phyloP scores from a whole-genome alignment of 2,329 filamentous ascomycete species.

The Trichophyton verrucosum region DNA sequence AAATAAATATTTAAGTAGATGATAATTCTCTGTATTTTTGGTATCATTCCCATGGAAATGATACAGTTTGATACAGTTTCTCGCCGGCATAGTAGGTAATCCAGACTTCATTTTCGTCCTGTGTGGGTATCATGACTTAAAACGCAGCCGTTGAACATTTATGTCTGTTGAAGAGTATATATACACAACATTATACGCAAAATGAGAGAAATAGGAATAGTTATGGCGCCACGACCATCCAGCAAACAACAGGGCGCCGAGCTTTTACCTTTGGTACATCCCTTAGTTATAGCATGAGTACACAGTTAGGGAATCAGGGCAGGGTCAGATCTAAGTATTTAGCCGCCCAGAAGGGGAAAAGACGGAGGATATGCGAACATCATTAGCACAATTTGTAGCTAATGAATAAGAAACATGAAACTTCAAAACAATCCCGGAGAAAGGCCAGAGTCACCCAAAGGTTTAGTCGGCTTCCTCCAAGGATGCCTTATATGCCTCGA shows the following conservation, averaged over 20 bases:
- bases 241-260: neutral
- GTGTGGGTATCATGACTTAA: neutral
- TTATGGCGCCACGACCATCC: neutral
- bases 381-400: neutral
- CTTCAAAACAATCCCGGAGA: neutral
- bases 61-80: neutral
- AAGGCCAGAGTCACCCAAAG: constrained; percentile 9
- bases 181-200: neutral
- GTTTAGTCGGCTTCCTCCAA: constrained; percentile 47
- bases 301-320: neutral
- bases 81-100: neutral
- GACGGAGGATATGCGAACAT: neutral
- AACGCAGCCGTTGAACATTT: neutral
- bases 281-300: neutral
- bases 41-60: neutral
- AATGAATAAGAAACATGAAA: neutral
- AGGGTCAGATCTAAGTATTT: neutral
- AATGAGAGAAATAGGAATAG: neutral
- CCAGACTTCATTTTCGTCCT: neutral
- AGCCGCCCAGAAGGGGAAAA: neutral
- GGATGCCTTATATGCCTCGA: constrained; percentile 57
- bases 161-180: constrained; percentile 5
- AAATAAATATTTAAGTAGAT: neutral
- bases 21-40: neutral
- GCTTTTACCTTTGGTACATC: neutral